Base-by-base conservation (phyloP, 2,329 filamentous ascomycete genomes). In the Paradendryphiella salina region DNA sequence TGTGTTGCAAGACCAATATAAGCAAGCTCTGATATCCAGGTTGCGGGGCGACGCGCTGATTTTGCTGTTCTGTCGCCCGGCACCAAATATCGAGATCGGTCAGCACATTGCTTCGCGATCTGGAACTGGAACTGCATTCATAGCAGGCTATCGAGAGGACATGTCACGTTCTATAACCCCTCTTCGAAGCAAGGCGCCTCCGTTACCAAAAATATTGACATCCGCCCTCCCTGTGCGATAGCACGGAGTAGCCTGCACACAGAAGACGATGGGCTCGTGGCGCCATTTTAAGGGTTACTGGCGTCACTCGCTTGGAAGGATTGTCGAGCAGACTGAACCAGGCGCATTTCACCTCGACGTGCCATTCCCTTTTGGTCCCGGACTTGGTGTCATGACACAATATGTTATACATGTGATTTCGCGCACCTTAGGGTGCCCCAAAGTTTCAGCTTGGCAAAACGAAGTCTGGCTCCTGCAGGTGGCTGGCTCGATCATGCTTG, bases 31-130 rank as follows among this genome's bases (percentile, higher is more conserved):
- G 56, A 54, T 52, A 51, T 55, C 59, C 60, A 52, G 61, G 52
- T 61, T 60, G 63, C 65, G 67, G 66, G 64, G 63, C 62, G 63
- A 70, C 63, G 63, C 63, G 66, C 54, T 57, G 41, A 58, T 55
- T 58, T 45, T 56, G 57, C 56, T 59, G 50, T 46, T 52, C 59
- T 53, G 59, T 49, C 40, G 41, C 55, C 55, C 59, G 57, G 47
- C 57, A 52, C 49, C 50, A 35, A 57, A 44, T 39, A 46, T 55
- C 46, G 46, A 54, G 48, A 65, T 64, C 52, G 54, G 52, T 54
- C 46, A 57, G 53, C 56, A 39, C 48, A 49, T 46, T 36, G 45
- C 35, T 33, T 49, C 29, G 23, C 51, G 47, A 47, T 50, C 28
- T 56, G 28, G 43, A 56, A 47, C 46, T 46, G 33, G 15, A 42